These are phyloP conservation scores for Discostella stelligeroides DNA, from an alignment of 108 stramenopile genomes.

Conservation along the genomic window DNA sequence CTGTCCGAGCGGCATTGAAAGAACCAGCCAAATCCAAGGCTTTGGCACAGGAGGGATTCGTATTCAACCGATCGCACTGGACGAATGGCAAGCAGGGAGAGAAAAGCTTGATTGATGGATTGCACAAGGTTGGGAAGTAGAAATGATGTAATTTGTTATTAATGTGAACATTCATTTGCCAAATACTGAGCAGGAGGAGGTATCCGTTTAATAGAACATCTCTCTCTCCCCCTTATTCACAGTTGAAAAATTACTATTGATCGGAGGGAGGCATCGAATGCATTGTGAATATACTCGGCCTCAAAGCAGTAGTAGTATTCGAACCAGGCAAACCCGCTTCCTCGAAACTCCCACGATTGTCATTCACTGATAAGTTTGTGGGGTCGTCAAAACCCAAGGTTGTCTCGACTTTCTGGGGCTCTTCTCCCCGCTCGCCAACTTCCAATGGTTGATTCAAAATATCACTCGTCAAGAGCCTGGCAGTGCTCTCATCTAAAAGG, in stretches of 20 bases:
- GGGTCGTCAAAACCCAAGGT: neutral
- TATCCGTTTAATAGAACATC: no score
- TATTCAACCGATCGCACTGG: conserved; percentile 75
- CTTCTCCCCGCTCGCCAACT: neutral
- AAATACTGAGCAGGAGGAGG: no score
- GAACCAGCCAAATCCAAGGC: conserved; percentile 89
- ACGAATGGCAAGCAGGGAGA: conserved; percentile 52
- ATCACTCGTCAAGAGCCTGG: conserved; percentile 37
- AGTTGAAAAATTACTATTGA: neutral
- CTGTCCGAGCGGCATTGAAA: conserved; percentile 82
- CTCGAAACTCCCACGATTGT: neutral
- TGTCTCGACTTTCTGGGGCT: conserved; percentile 1
- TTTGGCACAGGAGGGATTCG: conserved; percentile 70
- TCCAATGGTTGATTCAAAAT: conserved; percentile 38
- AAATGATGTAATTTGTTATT: neutral
- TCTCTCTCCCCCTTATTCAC: neutral
- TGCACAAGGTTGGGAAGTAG: conserved; percentile 34
- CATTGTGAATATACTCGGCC: conserved; percentile 49
- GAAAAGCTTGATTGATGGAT: conserved; percentile 46
- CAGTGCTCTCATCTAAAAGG: conserved; percentile 47
- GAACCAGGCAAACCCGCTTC: neutral
- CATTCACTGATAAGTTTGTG: neutral
- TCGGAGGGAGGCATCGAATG: conserved; percentile 23
- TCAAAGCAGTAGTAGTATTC: conserved; percentile 18
- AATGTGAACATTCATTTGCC: neutral